Conservation (phyloP, 139 green algal genomes). For the Microglena sp. region DNA sequence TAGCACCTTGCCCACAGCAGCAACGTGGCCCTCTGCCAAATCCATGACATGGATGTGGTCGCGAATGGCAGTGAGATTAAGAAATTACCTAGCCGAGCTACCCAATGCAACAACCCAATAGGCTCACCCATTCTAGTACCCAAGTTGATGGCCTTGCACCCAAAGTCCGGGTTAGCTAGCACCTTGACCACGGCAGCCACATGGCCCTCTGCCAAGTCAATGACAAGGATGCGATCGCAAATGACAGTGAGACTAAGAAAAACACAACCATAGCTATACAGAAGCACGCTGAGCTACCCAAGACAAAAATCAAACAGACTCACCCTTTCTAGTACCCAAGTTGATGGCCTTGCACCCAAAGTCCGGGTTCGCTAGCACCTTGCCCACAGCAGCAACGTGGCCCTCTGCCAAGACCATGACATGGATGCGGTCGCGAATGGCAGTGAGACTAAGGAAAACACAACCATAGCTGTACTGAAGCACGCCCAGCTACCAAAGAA, state of each 20-base stretch:
- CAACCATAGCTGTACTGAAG: too few species aligned
- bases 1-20: slow-evolving; percentile 8
- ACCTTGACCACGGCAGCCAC: slow-evolving; percentile 75
- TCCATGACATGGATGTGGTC: slow-evolving; percentile 99
- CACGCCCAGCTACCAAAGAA: too few species aligned
- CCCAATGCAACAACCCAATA: too few species aligned
- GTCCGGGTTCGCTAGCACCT: slow-evolving; percentile 40
- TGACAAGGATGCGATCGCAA: slow-evolving; percentile 97
- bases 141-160: slow-evolving; percentile 84
- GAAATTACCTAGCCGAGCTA: too few species aligned
- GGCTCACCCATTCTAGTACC: slow-evolving; percentile 59
- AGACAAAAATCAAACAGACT: slow-evolving; percentile 27
- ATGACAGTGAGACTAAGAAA: too few species aligned
- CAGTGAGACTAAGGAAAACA: too few species aligned
- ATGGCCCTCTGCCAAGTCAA: slow-evolving; percentile 80
- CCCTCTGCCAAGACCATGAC: slow-evolving; percentile 86
- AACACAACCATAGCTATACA: too few species aligned
- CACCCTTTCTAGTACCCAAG: slow-evolving; percentile 72
- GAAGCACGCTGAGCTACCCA: too few species aligned
- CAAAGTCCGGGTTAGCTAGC: slow-evolving; percentile 22
- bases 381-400: slow-evolving; percentile 74
- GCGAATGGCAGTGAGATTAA: slow-evolving; percentile 74
- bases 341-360: slow-evolving; percentile 56
- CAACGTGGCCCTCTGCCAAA: slow-evolving; percentile 43
- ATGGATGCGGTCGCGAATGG: slow-evolving; percentile 95